Base-by-base conservation (phyloP, 768 basidiomycete species). In the Collybia sordida region DNA sequence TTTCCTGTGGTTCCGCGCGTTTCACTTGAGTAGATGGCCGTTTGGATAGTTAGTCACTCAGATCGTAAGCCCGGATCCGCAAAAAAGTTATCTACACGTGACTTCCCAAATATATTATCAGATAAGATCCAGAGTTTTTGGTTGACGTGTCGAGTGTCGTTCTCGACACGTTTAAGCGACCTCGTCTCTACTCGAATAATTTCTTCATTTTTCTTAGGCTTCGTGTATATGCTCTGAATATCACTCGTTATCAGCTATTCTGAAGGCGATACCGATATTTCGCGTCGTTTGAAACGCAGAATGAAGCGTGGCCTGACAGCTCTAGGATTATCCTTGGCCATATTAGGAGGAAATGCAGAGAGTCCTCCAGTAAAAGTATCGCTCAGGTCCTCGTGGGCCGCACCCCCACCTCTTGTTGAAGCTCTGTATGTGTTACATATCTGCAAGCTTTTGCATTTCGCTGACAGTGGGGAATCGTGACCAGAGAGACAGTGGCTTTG, bases 401-500 rank as follows among this genome's bases (percentile, higher is more conserved):
- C 83, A 38, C 79, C 86, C 7, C 77, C 82, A 22, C 66, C 83
- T 19, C 59, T 85, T 8, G 69, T 83, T n/a, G 86, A 88, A 67
- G 73, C 86, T 41, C 62, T 88, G 85, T 86, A 50, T 54, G 83
- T 74, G 49, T 11, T 48, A 18, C 39, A n/a, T 25, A 36, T 14
- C 43, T 14, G 39, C 15, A 25, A 44, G 31, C 9, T 11, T 12
- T 3, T 31, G 21, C 54, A n/a, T 48, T 48, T 18, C 22, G 21
- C 47, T 49, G 15, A 49, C 12, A 1, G 28, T 43, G 3, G 17
- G 52, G 27, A 55, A 24, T 18, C 7, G 9, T 23, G 27, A 31
- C 5, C 61, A 98, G 96, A 34, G 96, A 99, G 69, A 83, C 91
- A 0, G 75, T 93, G 12, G 69, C 87, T 6, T 65, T 86, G 39